Base-by-base conservation (phyloP, 148 eudicot species). In the Euryodendron excelsum region DNA sequence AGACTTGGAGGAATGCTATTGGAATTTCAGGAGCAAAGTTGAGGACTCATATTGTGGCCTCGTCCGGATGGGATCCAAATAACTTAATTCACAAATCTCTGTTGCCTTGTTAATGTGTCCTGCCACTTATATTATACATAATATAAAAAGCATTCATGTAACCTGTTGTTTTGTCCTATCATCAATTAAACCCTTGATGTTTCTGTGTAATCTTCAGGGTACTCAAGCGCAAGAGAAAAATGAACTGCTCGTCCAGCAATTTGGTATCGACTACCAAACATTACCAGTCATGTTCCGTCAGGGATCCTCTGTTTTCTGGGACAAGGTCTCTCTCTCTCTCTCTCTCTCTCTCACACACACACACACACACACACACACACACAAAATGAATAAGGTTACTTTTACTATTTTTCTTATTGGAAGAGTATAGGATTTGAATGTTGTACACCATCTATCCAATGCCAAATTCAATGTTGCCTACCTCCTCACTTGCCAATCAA, bases 261-360 rank as follows among this genome's bases (percentile, higher is more conserved):
- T 85, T 76, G 88, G 90, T 28, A 82, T 87, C 8, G 85, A 88
- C 60, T 93, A 93, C 80, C 73, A 80, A 65, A 76, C 80, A 62
- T 80, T 88, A 62, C 91, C 93, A 25, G 75, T 71, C 67, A 91
- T 93, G 81, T 93, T 87, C 81, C 92, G 95, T 15, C 82, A 69
- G 36, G 97, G 95, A 52, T 89, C 97, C 27, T 91, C 89, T 76
- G 88, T 93, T 76, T 91, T 84, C 77, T 79, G 89, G 92, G 93
- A 88, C 68, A 59, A 77, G 78, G 82, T 82, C 63, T 79, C 63
- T 77, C 66, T 71, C 28, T 72, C 68, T 82, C 72, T 58, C 27
- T 58, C 53, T 41, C 50, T 1, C 60, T 25, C 7, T 30, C 23
- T 56, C 10, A n/a, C n/a, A n/a, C n/a, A n/a, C n/a, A n/a, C n/a